Conservation (phyloP, 305 asterid species). For the Ajuga reptans region DNA sequence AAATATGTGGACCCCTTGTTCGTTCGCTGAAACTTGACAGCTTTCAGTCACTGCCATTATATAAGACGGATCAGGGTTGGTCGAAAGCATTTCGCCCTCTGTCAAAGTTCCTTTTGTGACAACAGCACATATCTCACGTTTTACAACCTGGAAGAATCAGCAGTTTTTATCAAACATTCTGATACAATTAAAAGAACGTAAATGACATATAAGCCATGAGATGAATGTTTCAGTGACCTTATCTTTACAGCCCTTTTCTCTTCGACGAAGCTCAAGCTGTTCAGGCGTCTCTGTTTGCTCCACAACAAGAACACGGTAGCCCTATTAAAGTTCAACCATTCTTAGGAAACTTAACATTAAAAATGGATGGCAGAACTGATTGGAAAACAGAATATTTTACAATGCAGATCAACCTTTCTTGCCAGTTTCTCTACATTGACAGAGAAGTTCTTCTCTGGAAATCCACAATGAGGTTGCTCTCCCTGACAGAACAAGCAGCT, state of each 20-base stretch:
- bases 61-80: conserved; percentile 85
- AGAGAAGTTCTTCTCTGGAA: conserved; percentile 93
- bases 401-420: conserved; percentile 52
- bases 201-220: neutral
- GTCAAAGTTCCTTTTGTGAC: conserved; percentile 92
- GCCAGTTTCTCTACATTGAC: conserved; percentile 82
- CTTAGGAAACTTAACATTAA: neutral
- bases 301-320: conserved; percentile 90
- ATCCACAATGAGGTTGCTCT: conserved; percentile 99
- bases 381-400: neutral
- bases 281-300: conserved; percentile 99
- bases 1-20: conserved; percentile 42
- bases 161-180: conserved; percentile 20
- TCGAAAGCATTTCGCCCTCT: conserved; percentile 76
- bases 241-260: conserved; percentile 79
- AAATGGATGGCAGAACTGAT: neutral
- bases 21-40: conserved; percentile 42
- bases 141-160: conserved; percentile 62
- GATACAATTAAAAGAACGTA: neutral
- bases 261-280: conserved; percentile 90
- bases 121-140: conserved; percentile 90
- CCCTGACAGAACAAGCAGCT: conserved; percentile 52
- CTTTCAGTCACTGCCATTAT: conserved; percentile 73
- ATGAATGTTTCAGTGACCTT: conserved; percentile 45
- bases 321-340: conserved; percentile 43